Conservation (phyloP, 257 asterid genomes). For the Nicotiana knightiana region DNA sequence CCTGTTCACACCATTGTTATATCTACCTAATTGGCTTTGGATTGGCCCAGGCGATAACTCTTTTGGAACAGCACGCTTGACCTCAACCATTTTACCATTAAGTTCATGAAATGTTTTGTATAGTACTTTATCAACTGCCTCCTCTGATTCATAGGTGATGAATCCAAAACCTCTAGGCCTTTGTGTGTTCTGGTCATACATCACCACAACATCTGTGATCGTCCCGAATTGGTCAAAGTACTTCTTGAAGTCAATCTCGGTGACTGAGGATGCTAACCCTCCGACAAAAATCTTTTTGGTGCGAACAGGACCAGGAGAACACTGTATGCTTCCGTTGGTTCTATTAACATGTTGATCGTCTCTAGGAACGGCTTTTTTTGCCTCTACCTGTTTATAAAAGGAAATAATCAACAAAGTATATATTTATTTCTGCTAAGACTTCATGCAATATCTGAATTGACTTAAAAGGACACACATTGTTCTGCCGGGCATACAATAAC, state of each 20-base stretch:
- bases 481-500: background rate
- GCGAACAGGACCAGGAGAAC: conserved; percentile 68
- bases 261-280: conserved; percentile 78
- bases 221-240: conserved; percentile 84
- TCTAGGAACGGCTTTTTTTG: conserved; percentile 90
- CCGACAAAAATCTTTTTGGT: conserved; percentile 87
- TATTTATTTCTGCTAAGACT: background rate
- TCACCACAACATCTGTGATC: conserved; percentile 76
- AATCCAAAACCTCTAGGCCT: conserved; percentile 97
- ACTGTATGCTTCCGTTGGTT: conserved; percentile 46
- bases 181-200: conserved; percentile 91
- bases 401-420: background rate
- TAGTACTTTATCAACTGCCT: conserved; percentile 71
- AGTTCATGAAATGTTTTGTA: conserved; percentile 74
- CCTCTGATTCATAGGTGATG: conserved; percentile 73
- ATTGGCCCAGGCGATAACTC: conserved; percentile 69
- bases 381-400: conserved; percentile 59
- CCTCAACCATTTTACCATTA: conserved; percentile 85
- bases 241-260: conserved; percentile 72
- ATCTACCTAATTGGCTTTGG: conserved; percentile 44
- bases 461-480: background rate
- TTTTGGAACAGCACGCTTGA: conserved; percentile 74
- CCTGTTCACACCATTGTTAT: conserved; percentile 47
- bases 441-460: background rate
- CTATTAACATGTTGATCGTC: conserved; percentile 48